Base-by-base conservation (phyloP, 768 basidiomycete species). In the Tricholoma furcatifolium region DNA sequence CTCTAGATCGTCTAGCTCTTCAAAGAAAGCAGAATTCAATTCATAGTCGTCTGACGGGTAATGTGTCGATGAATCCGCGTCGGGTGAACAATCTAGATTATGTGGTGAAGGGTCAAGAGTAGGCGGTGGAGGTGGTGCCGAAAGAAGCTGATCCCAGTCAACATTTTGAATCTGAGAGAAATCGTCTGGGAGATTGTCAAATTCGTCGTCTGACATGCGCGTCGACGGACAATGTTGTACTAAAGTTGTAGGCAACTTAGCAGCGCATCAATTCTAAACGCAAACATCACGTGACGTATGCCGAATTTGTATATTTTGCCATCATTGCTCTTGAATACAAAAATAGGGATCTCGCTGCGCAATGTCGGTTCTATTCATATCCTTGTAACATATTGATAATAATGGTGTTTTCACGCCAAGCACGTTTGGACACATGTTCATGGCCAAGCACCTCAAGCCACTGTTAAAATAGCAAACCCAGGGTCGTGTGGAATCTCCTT, bases 111-210 rank as follows among this genome's bases (percentile, higher is more conserved):
- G 51, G 10, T 53, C 32, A 36, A 43, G 23, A 23, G 43, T 47
- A 10, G 58, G 36, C 21, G 50, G 44, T 24, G 50, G 44, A 7
- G 54, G 42, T 41, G 65, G 60, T 24, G 49, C 55, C 27, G 65
- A 59, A 3, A 77, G 65, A 12, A 80, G 40, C 12, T 58, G 51
- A 6, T 68, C 67, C 77, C 79, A 80, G 59, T 80, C 72, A 23
- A 81, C 72, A 54, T 76, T 79, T 56, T 77, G 72, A 18, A 82
- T 41, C 14, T 74, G 75, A 3, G 74, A 74, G 52, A 84, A 80
- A 20, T 78, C 76, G 60, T 85, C 84, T 0, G 75, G 76, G 30
- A 82, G 52, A 47, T 65, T 59, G 57, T 81, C 80, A 51, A 79
- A 87, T 50, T 83, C 77, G 60, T 85, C 81, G 50, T 71, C 70